These are phyloP conservation scores for Sherardia arvensis DNA, from an alignment of 257 asterid genomes.

Conservation along the genomic window DNA sequence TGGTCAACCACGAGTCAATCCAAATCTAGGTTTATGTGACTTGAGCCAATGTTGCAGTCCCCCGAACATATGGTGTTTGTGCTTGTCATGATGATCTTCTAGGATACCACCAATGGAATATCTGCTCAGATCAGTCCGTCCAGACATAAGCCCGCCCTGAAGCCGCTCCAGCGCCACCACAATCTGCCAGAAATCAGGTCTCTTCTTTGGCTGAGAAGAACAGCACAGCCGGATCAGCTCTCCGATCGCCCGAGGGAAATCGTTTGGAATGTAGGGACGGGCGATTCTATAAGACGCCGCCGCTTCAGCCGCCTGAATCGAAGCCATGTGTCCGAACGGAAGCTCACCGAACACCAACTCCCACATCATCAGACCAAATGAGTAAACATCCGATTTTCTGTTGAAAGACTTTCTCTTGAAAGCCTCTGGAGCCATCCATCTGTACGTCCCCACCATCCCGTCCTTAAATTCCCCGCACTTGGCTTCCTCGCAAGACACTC, in stretches of 20 bases:
- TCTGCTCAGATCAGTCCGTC: not conserved
- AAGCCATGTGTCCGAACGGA: conserved; percentile 82
- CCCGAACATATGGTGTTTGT: not conserved
- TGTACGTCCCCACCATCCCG: conserved; percentile 68
- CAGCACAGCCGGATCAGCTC: conserved; percentile 78
- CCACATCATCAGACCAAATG: conserved; percentile 88
- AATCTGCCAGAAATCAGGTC: conserved; percentile 90
- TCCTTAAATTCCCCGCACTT: conserved; percentile 49
- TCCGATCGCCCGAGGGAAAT: conserved; percentile 64
- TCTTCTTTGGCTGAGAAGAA: conserved; percentile 66
- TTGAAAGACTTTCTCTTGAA: conserved; percentile 59
- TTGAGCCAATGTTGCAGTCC: not conserved
- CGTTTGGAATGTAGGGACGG: conserved; percentile 58
- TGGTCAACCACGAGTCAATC: not conserved
- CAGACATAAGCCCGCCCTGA: conserved; percentile 17
- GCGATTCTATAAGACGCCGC: conserved; percentile 66
- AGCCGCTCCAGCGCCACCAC: conserved; percentile 76
- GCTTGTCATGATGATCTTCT: not conserved
- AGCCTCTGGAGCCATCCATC: conserved; percentile 99
- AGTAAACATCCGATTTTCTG: conserved; percentile 74
- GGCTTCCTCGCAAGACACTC: conserved; percentile 70
- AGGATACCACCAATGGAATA: not conserved
- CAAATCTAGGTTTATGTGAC: not conserved
- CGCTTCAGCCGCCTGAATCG: conserved; percentile 74
- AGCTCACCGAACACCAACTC: conserved; percentile 64